These are phyloP conservation scores for Artomyces pyxidatus DNA, from an alignment of 768 basidiomycete species.

Conservation along the genomic window DNA sequence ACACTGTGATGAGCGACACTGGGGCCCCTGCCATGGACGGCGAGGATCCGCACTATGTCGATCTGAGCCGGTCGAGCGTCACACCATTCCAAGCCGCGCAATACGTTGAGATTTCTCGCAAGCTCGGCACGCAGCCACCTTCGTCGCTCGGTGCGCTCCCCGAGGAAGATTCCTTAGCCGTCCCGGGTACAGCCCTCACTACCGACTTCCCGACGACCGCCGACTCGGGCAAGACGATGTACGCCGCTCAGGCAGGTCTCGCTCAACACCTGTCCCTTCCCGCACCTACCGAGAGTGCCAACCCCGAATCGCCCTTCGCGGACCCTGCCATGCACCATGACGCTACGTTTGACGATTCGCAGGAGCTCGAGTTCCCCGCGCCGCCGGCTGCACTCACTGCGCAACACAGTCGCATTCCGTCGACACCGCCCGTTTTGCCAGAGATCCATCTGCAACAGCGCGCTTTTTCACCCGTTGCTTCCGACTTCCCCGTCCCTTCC, in stretches of 20 bases:
- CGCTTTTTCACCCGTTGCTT: conserved; percentile 30
- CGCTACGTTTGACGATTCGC: conserved; percentile 15
- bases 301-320: conserved; percentile 23
- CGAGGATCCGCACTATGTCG: conserved; percentile 43
- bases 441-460: conserved; percentile 41
- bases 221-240: conserved; percentile 2
- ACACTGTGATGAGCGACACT: conserved; percentile 15
- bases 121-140: conserved; percentile 31
- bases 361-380: conserved; percentile 17
- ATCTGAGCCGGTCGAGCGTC: conserved; percentile 60
- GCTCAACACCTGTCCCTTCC: neutral
- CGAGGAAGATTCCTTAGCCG: conserved; percentile 18
- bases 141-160: conserved; percentile 14
- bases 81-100: conserved; percentile 71
- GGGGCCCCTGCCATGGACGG: conserved; percentile 1
- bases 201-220: conserved; percentile 1
- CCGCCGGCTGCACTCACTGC: conserved; percentile 24
- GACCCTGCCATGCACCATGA: conserved; percentile 20
- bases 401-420: conserved; percentile 40
- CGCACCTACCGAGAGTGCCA: conserved; percentile 2
- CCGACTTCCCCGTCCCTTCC: conserved; percentile 19
- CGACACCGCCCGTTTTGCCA: conserved; percentile 44
- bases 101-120: conserved; percentile 61
- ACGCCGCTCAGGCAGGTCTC: neutral
- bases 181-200: neutral